Base-by-base conservation (phyloP, 2,329 filamentous ascomycete species). In the Talaromyces sp. region DNA sequence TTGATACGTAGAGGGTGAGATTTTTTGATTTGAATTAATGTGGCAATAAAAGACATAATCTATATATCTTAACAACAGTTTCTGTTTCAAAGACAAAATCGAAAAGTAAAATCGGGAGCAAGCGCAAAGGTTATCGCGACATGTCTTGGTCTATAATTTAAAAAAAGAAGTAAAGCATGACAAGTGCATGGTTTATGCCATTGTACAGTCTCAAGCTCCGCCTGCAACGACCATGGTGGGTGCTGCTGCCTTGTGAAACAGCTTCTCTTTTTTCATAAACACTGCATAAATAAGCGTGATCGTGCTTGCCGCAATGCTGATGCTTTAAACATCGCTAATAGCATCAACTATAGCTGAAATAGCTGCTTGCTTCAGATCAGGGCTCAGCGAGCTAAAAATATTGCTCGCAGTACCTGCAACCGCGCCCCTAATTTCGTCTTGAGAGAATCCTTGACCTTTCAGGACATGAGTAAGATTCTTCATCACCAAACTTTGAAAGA, bases 351-450 rank as follows among this genome's bases (percentile, higher is more conserved):
- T 64, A 9, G 19, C 62, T 15, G n/a, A 33, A 3, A 64, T 58
- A 11, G 54, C 62, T 50, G 47, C 11, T 7, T 13, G n/a, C 13
- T 52, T 22, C 13, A 64, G 1, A 13, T 27, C 11, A 7, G 45
- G 45, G 15, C 15, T 50, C 25, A 64, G 35, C 7, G 45, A 52
- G 3, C 25, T 43, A 17, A 64, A 52, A 7, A 64, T 19, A 13
- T 35, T 31, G 15, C 62, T 64, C 35, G 37, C 45, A 4, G 62
- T 50, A 6, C 62, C 62, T 13, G 56, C 56, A 54, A 64, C 17
- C 8, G 56, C 62, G 6, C 22, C 22, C 35, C 49, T 49, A 2
- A 64, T 61, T 13, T 61, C 22, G 41, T 19, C 47, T 15, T 45
- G 17, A 15, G 56, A 59, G 47, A 52, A 64, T 11, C 39, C 56